These are phyloP conservation scores for Scenedesmus sp. DNA, from an alignment of 163 green algal genomes.

Conservation along the genomic window DNA sequence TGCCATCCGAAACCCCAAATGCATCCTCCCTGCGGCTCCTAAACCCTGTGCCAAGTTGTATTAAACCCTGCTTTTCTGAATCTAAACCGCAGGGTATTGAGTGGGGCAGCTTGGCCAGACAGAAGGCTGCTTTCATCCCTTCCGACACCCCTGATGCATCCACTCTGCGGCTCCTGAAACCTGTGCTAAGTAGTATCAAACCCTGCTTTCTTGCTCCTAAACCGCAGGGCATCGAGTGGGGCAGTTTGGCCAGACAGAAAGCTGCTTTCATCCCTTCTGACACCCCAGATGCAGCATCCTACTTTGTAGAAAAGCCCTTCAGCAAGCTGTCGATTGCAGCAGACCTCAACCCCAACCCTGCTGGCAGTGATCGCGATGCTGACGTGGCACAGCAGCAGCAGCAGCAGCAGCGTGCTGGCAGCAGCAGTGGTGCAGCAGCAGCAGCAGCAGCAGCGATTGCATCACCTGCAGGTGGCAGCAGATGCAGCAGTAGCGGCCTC, in stretches of 20 bases:
- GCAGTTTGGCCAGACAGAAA: constrained; percentile 76
- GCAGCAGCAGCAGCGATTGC: constrained; percentile 11
- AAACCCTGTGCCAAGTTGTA: too few species aligned
- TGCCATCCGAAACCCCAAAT: constrained; percentile 59
- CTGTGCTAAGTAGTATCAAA: not conserved
- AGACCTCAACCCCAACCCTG: constrained; percentile 16
- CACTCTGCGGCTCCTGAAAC: not conserved
- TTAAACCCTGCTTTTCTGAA: too few species aligned
- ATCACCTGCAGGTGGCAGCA: not conserved
- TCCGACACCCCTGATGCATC: not conserved
- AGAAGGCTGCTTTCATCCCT: constrained; percentile 87
- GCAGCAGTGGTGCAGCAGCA: not conserved
- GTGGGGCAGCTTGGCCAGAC: constrained; percentile 75
- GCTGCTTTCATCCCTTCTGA: constrained; percentile 87
- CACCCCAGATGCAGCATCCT: constrained; percentile 79
- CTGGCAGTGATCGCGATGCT: not conserved
- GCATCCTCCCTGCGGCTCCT: too few species aligned
- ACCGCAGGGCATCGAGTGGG: constrained; percentile 79
- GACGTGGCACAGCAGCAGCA: not conserved
- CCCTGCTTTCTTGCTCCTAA: not conserved
- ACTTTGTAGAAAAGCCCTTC: constrained; percentile 40
- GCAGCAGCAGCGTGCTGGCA: not conserved
- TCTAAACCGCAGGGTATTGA: constrained; percentile 65
- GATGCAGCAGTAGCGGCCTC: not conserved
- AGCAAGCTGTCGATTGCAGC: constrained; percentile 38